Evolutionary conservation across 1,139 yeast genomes (phyloP), one percentile per base, ranked within the genome.

Genomic region (Pneumocystis murina): DNA sequence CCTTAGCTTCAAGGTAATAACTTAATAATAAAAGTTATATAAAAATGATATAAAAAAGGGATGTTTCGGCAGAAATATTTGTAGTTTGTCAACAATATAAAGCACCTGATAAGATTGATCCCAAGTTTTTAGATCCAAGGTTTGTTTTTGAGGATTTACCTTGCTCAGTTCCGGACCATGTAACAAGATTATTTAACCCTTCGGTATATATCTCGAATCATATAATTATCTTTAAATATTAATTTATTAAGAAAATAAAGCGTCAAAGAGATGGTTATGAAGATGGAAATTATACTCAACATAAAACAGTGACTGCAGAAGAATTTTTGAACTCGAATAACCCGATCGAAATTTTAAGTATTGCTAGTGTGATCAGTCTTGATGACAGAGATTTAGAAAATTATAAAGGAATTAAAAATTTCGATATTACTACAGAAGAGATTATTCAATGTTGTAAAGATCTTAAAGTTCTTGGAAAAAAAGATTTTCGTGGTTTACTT

Each of bases 201-300:
- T 48, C 33, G 30, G 55, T 48, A 48, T 48, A 48, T 48, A 24
- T 24, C n/a, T 48, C 8, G 8, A 24, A 10, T 20, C 16, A 24
- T 24, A 24, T 6, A 4, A n/a, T 48, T 48, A 10, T 48, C 14
- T 48, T 17, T 17, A 41, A 48, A 48, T 48, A 48, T 12, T 41
- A 41, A 41, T 41, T 41, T 41, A 7, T 41, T 24, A 97, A 91
- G 71, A 84, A 86, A 75, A 89, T 88, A 75, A 83, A 81, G 66
- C 85, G 97, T 76, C 87, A 85, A 74, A 87, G 99, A 82, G 87
- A 86, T 69, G 99, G 99, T 81, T 92, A 92, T 76, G 97, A 88
- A 67, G 98, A 92, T 72, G 96, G 95, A 63, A 96, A 92, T 71
- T 84, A 87, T 71, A 78, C 85, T 39, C 83, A 85, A 69, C 87